Conservation (phyloP, 495 filamentous ascomycete genomes). For the Rhypophila decipiens region DNA sequence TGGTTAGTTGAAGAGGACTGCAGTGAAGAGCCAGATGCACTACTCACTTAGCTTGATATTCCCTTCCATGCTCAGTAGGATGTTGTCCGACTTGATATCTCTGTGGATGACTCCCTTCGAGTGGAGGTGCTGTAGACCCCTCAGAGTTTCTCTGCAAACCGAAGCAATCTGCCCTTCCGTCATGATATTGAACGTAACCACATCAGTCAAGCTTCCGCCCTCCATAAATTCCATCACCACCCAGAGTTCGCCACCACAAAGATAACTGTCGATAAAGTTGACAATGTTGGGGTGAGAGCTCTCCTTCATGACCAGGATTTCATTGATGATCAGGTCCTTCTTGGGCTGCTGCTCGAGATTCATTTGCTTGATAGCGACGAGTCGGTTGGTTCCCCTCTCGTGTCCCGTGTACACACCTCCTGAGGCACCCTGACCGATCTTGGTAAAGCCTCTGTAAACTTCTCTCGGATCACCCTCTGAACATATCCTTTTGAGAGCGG, state of each 20-base stretch:
- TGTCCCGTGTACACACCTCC: slow-evolving; percentile 94
- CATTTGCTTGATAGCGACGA: slow-evolving; percentile 99
- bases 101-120: slow-evolving; percentile 97
- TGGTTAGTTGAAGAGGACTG: not conserved
- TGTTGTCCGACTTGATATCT: slow-evolving; percentile 99
- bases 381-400: slow-evolving; percentile 71
- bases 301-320: slow-evolving; percentile 98
- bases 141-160: slow-evolving; percentile 88
- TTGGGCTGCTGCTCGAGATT: slow-evolving; percentile 97
- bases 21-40: not conserved
- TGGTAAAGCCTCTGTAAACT: slow-evolving; percentile 80
- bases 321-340: slow-evolving; percentile 98
- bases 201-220: slow-evolving; percentile 92
- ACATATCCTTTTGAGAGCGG: slow-evolving; percentile 79
- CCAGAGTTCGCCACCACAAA: slow-evolving; percentile 86
- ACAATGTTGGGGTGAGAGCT: slow-evolving; percentile 98
- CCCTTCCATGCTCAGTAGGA: slow-evolving; percentile 87
- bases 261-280: slow-evolving; percentile 95
- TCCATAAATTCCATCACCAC: slow-evolving; percentile 99
- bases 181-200: slow-evolving; percentile 99
- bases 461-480: slow-evolving; percentile 80
- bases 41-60: slow-evolving; percentile 95
- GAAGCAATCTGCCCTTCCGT: slow-evolving; percentile 93
- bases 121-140: slow-evolving; percentile 89
- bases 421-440: slow-evolving; percentile 96